These are phyloP conservation scores for Zygnema cylindricum DNA, from an alignment of 139 green algal genomes.

Conservation along the genomic window DNA sequence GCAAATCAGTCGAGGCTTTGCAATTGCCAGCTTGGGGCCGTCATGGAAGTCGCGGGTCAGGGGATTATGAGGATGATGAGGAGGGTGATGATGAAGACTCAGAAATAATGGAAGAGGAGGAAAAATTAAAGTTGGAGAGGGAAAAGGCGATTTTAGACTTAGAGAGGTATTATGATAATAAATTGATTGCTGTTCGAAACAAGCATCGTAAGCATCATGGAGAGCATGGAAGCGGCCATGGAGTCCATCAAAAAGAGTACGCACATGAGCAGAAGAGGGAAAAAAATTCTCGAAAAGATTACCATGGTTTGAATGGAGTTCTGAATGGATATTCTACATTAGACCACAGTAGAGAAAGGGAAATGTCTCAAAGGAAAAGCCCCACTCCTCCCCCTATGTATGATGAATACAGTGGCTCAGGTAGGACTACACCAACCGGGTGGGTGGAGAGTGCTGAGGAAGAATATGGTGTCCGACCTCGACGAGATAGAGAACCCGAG, in stretches of 20 bases:
- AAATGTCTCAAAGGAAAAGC: not conserved
- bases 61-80: not conserved
- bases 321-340: not conserved
- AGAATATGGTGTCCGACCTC: not conserved
- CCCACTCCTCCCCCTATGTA: not conserved
- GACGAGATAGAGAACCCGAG: not conserved
- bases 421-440: not conserved
- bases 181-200: slow-evolving; percentile 44
- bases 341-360: not conserved
- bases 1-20: not conserved
- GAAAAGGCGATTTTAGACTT: slow-evolving; percentile 49
- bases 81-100: slow-evolving; percentile 47
- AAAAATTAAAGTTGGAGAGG: not conserved
- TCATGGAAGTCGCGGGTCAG: too few species aligned
- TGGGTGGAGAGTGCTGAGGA: not conserved
- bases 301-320: not conserved
- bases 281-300: not conserved
- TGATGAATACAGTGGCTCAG: not conserved
- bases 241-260: not conserved
- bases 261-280: not conserved
- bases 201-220: not conserved
- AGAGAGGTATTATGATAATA: slow-evolving; percentile 24
- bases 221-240: not conserved
- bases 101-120: slow-evolving; percentile 10
- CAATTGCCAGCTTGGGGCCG: not conserved